Evolutionary conservation across 345 rosid genomes (phyloP), one percentile per base, ranked within the genome.

Genomic region (Citrus trifoliata): DNA sequence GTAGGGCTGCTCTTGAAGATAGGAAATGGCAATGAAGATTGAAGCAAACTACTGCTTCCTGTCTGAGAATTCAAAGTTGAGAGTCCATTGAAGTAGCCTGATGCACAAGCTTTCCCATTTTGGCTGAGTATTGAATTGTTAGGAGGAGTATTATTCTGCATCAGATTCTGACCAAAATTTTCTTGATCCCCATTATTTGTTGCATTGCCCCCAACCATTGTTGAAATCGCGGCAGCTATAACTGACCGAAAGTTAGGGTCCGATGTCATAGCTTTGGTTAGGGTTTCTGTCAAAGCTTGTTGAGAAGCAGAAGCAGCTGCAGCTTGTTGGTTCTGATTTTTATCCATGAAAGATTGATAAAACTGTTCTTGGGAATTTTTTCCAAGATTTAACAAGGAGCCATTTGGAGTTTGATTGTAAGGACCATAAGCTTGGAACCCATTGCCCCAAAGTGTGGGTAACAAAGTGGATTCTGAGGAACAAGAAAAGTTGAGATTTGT

Each of bases 151-250:
- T 37, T 40, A 56, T 75, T 84, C 76, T 84, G 80, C 28, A 60
- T 82, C 42, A 33, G 32, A 76, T 28, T 32, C 40, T 30, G 56
- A 4, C 73, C 67, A 71, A 63, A 19, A 40, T 59, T 67, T 33
- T 28, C 58, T 74, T 64, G 80, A 33, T 60, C 70, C 2, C 77
- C 61, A 51, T 67, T 87, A 58, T 80, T 78, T 37, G 82, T 80
- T 59, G 84, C 79, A 1, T 64, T 74, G 40, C 74, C 73, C 42
- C 89, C 89, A 19, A 86, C 92, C 98, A 91, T 88, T 56, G 90
- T 85, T 53, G 97, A 89, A 82, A 94, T 82, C 2, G 95, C 97
- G 5, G 95, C 89, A 42, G 91, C 94, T 77, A 93, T 83, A 56
- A 85, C 89, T 19, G 95, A 85, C 21, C 88, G 85, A 78, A 92